A percentile compares a stretch with the other conserved stretches of the same genome.
phyloP scores from a whole-genome alignment of 305 asterid species.

The Fraxinus platypoda region DNA sequence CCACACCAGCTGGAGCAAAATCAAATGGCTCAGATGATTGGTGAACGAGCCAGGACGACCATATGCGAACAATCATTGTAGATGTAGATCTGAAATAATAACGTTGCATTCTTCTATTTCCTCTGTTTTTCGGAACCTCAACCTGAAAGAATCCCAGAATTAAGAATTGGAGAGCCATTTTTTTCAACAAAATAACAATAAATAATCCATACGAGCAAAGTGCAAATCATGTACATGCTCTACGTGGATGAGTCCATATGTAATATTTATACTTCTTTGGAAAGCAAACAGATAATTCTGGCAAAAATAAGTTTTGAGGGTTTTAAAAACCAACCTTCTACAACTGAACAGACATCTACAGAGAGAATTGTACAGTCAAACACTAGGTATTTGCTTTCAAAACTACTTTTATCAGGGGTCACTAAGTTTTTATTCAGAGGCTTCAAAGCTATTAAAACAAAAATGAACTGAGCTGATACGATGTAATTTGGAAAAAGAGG shows the following conservation, averaged over 20 bases:
- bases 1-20: constrained; percentile 70
- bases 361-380: neutral
- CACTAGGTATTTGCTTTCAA: neutral
- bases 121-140: constrained; percentile 81
- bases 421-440: neutral
- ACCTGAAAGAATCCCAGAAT: constrained; percentile 46
- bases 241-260: neutral
- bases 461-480: neutral
- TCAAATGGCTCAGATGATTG: constrained; percentile 66
- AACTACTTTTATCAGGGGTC: neutral
- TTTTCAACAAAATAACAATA: neutral
- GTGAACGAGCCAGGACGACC: constrained; percentile 98
- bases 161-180: neutral
- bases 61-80: constrained; percentile 79
- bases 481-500: neutral
- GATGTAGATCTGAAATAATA: constrained; percentile 83
- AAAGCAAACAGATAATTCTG: neutral
- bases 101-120: constrained; percentile 78
- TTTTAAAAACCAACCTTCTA: neutral
- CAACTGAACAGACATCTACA: neutral
- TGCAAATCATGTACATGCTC: neutral
- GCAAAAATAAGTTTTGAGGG: neutral
- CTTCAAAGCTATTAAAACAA: neutral
- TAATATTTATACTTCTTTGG: neutral
- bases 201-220: neutral